These are phyloP conservation scores for Neurospora sp. DNA, from an alignment of 495 filamentous ascomycete species.

Conservation along the genomic window DNA sequence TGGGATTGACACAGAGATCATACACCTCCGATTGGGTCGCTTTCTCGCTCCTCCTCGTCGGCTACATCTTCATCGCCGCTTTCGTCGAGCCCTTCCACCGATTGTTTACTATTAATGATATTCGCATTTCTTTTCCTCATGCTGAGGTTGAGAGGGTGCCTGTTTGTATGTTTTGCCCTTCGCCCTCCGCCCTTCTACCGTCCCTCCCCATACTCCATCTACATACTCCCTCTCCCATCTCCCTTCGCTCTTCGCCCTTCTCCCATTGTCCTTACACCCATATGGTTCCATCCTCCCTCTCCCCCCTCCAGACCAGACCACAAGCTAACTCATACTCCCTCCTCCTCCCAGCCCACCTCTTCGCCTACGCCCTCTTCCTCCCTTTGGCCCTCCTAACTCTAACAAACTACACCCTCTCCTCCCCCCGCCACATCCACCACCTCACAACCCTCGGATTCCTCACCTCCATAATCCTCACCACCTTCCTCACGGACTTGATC, in stretches of 20 bases:
- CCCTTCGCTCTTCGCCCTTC: no score
- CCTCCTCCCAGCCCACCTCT: constrained; percentile 65
- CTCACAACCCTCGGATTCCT: constrained; percentile 72
- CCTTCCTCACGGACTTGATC: constrained; percentile 78
- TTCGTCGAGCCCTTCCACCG: constrained; percentile 82
- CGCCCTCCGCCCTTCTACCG: background rate
- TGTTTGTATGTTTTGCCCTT: constrained; percentile 43
- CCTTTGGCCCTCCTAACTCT: constrained; percentile 55
- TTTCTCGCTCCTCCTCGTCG: constrained; percentile 53
- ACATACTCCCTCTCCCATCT: no score
- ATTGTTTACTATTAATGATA: constrained; percentile 72
- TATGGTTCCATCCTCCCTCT: no score
- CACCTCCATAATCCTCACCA: constrained; percentile 65
- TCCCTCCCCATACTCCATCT: no score
- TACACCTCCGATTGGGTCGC: constrained; percentile 85
- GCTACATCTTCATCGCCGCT: constrained; percentile 57
- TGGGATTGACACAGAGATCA: constrained; percentile 25
- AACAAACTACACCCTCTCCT: constrained; percentile 51
- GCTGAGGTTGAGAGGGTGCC: constrained; percentile 78
- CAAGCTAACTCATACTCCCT: no score
- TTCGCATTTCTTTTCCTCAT: constrained; percentile 75
- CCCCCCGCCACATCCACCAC: constrained; percentile 69
- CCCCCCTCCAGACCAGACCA: no score
- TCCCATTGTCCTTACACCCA: no score
- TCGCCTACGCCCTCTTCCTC: constrained; percentile 63